Base-by-base conservation (phyloP, 2,329 filamentous ascomycete species). In the Trichophyton mentagrophytes region DNA sequence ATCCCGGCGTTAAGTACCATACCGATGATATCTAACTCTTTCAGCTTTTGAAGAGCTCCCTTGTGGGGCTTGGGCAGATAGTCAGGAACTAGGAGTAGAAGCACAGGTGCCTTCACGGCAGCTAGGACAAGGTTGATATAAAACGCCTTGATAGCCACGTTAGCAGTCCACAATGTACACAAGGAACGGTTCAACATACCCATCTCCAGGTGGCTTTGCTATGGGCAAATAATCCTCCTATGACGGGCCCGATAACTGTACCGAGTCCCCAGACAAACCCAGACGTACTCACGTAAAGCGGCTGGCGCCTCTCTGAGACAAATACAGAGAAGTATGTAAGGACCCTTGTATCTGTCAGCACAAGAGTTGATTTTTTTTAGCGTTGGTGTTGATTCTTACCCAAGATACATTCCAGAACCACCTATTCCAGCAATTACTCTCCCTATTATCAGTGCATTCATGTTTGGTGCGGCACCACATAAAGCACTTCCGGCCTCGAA, bases 401-500 rank as follows among this genome's bases (percentile, higher is more conserved):
- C 70, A 66, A 60, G 74, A 72, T 59, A 59, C 59, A 82, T 66
- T 1, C 78, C 79, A 1, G 77, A 79, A 11, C 75, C 79, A 0
- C 77, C 79, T 1, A 76, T 69, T 1, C 80, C 80, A 61, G 82
- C 79, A 11, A 82, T 65, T 0, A 75, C 73, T 53, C 80, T 72
- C 1, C 75, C 78, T 3, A 70, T 71, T 46, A 82, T 76, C 5
- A 82, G 67, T 72, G 77, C 76, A 0, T 66, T 47, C 63, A 79
- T 77, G 42, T 59, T 44, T 44, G 57, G 13, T 70, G 82, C 75
- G 27, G 84, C 67, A 1, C 78, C 84, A 44, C 82, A 82, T 20
- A 87, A 74, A 58, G 86, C 70, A 44, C 81, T 84, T 27, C 82
- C 83, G 11, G 83, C 71, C 61, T 86, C 78, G 72, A 87, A 87